Evolutionary conservation across 768 basidiomycete genomes (phyloP).

Genomic region (Amanita rubescens): DNA sequence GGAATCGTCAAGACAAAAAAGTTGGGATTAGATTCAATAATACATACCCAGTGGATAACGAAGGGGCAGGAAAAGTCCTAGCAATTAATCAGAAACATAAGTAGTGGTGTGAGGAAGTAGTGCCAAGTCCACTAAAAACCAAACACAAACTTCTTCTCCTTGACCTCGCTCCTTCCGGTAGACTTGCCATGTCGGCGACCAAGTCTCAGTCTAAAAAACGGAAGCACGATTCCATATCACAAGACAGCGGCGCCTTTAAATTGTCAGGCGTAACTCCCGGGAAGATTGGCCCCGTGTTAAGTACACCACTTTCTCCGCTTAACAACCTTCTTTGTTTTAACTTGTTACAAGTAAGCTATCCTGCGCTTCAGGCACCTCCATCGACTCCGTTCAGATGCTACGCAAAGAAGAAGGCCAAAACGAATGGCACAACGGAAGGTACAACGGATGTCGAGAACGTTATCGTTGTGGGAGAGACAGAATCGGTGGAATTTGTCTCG

Average conservation of each 20-base stretch:
- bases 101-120: background rate
- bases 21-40: background rate
- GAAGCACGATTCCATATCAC: conserved; percentile 26
- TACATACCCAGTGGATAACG: conserved; percentile 5
- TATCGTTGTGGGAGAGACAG: conserved; percentile 78
- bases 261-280: conserved; percentile 22
- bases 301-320: conserved; percentile 16
- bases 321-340: background rate
- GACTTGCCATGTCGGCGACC: conserved; percentile 24
- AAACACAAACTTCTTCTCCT: conserved; percentile 5
- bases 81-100: conserved; percentile 6
- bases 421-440: conserved; percentile 19
- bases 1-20: background rate
- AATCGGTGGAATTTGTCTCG: conserved; percentile 74
- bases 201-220: conserved; percentile 36
- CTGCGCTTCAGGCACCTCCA: conserved; percentile 50
- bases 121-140: conserved; percentile 2
- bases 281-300: conserved; percentile 31
- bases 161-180: conserved; percentile 2
- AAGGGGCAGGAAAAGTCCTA: conserved; percentile 2
- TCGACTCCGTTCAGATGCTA: conserved; percentile 60
- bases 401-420: conserved; percentile 35
- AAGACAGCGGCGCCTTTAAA: conserved; percentile 18
- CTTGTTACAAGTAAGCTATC: conserved; percentile 37
- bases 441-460: conserved; percentile 21